Percentiles rank a stretch among this genome's conserved stretches.
phyloP scores from a whole-genome alignment of 2,329 filamentous ascomycete species.

The Cordyceps sp. region DNA sequence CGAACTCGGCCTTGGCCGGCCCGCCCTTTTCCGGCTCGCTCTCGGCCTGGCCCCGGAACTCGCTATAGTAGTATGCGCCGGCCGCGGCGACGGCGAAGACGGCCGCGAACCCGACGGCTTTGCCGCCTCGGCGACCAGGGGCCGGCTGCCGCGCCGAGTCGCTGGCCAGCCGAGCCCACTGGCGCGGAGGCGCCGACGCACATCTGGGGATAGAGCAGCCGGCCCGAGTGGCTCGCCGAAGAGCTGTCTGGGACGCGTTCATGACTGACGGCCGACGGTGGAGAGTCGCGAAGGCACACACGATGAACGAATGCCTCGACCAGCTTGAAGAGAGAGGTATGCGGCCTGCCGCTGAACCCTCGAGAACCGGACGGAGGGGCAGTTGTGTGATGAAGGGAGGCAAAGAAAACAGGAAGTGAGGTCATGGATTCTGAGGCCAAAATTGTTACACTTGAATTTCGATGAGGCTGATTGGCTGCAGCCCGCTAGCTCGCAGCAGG shows the following conservation, averaged over 20 bases:
- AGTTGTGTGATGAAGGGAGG: too few relatives aligned
- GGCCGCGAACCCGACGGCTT: conserved; percentile 13
- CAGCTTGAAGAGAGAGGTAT: too few relatives aligned
- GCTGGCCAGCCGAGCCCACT: conserved; percentile 15
- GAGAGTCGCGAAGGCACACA: too few relatives aligned
- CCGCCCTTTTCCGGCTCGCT: conserved; percentile 5
- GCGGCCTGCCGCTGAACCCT: too few relatives aligned
- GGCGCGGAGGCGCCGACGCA: conserved; percentile 8
- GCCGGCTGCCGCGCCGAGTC: conserved; percentile 4
- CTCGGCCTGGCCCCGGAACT: conserved; percentile 10
- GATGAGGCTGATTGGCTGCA: too few relatives aligned
- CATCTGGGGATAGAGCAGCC: conserved; percentile 8
- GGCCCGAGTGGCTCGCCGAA: conserved; percentile 11
- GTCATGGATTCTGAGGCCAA: too few relatives aligned
- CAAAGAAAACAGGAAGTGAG: too few relatives aligned
- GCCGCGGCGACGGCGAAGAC: conserved; percentile 22
- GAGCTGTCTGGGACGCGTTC: conserved; percentile 13
- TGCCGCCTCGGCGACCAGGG: conserved; percentile 10
- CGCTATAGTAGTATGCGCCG: conserved; percentile 21
- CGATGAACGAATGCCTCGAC: too few relatives aligned
- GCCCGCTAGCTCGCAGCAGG: too few relatives aligned
- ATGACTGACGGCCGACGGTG: too few relatives aligned
- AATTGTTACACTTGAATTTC: too few relatives aligned
- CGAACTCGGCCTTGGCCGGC: conserved; percentile 31
- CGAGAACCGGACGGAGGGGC: too few relatives aligned